Conservation (phyloP, 1,284 basidiomycete genomes). For the Schizophyllum commune region DNA sequence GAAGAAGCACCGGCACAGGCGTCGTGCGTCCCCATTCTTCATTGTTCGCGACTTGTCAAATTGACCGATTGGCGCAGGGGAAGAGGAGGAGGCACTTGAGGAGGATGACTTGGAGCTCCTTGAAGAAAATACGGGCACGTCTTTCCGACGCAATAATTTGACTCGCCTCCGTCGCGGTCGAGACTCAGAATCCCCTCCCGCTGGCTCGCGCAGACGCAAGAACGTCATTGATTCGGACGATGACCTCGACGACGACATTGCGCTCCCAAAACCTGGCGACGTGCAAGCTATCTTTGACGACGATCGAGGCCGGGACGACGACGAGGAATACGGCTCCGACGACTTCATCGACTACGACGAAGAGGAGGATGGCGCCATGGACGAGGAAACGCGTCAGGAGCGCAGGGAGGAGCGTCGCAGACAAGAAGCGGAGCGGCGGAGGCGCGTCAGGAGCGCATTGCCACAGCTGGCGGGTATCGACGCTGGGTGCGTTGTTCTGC, state of each 20-base stretch:
- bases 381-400: constrained; percentile 68
- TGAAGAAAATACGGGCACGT: constrained; percentile 88
- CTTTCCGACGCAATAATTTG: constrained; percentile 55
- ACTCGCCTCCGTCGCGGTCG: constrained; percentile 70
- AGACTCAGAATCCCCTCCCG: constrained; percentile 59
- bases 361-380: constrained; percentile 67
- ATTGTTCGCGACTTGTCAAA: neutral
- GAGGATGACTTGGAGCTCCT: constrained; percentile 94
- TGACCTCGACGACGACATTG: constrained; percentile 58
- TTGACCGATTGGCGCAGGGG: constrained; percentile 27
- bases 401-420: constrained; percentile 58
- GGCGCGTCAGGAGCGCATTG: constrained; percentile 33
- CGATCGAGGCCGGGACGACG: constrained; percentile 64
- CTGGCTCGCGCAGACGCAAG: constrained; percentile 49
- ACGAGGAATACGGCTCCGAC: constrained; percentile 72
- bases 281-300: constrained; percentile 85
- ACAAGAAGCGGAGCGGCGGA: constrained; percentile 22
- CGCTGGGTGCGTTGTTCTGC: constrained; percentile 55
- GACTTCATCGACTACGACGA: constrained; percentile 94
- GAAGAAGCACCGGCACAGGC: constrained; percentile 45
- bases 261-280: constrained; percentile 50
- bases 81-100: constrained; percentile 76
- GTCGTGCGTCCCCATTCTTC: constrained; percentile 35
- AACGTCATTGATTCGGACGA: constrained; percentile 60
- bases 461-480: constrained; percentile 85